Evolutionary conservation across 1,284 basidiomycete genomes (phyloP).

Genomic region (Singerocomus inundabilis): DNA sequence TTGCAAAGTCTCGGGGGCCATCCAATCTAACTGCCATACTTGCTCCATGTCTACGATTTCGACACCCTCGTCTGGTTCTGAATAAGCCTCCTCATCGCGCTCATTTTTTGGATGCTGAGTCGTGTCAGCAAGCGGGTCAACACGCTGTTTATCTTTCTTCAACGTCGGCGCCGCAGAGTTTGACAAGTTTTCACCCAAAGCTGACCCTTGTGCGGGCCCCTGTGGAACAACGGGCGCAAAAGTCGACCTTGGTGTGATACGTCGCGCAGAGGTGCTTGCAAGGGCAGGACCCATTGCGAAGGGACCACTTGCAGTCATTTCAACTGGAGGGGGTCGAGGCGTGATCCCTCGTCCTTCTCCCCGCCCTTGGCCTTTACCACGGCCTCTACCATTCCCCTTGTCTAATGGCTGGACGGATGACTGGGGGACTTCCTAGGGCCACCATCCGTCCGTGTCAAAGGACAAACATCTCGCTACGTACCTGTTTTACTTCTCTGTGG

Average conservation of each 20-base stretch:
- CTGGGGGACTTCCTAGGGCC: slow-evolving; percentile 47
- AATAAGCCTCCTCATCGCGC: slow-evolving; percentile 69
- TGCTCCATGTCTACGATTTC: slow-evolving; percentile 87
- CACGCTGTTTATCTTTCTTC: slow-evolving; percentile 40
- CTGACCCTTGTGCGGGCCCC: slow-evolving; percentile 34
- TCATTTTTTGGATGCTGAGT: slow-evolving; percentile 36
- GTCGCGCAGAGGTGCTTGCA: slow-evolving; percentile 52
- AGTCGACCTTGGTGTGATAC: slow-evolving; percentile 52
- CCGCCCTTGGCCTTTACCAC: slow-evolving; percentile 49
- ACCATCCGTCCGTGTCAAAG: background rate
- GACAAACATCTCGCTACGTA: slow-evolving; percentile 21
- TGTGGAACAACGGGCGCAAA: slow-evolving; percentile 46
- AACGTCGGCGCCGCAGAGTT: slow-evolving; percentile 40
- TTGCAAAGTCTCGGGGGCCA: slow-evolving; percentile 79
- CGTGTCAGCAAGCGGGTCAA: slow-evolving; percentile 31
- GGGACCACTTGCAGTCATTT: slow-evolving; percentile 82
- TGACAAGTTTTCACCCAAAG: slow-evolving; percentile 50
- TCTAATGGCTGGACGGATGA: slow-evolving; percentile 35
- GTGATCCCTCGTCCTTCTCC: slow-evolving; percentile 48
- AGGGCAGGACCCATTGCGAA: slow-evolving; percentile 81
- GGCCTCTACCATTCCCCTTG: slow-evolving; percentile 45
- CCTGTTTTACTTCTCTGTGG: slow-evolving; percentile 43
- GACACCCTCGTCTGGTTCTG: slow-evolving; percentile 86
- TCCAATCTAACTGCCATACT: slow-evolving; percentile 81
- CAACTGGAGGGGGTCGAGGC: slow-evolving; percentile 48